A percentile compares a stretch with the other conserved stretches of the same genome.
Evolutionary conservation across 345 rosid species (phyloP).

Genomic region (Heritiera fomes): DNA sequence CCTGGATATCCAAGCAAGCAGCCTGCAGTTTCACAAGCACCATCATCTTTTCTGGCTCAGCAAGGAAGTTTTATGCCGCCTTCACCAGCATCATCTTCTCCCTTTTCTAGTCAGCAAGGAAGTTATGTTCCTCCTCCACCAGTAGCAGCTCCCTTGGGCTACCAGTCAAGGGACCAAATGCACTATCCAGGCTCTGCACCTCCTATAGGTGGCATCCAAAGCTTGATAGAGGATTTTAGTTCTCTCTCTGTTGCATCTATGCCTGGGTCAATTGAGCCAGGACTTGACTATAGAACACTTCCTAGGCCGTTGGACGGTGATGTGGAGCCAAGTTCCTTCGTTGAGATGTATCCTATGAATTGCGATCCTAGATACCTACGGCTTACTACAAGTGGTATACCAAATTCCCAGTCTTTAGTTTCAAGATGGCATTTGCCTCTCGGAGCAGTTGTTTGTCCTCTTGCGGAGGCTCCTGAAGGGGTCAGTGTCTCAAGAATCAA

Average conservation of each 20-base stretch:
- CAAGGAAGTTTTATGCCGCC: constrained; percentile 54
- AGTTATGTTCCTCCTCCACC: constrained; percentile 51
- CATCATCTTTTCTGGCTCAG: constrained; percentile 49
- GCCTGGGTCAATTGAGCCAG: constrained; percentile 83
- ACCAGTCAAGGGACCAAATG: constrained; percentile 53
- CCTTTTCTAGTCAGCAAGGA: constrained; percentile 56
- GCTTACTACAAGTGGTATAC: constrained; percentile 85
- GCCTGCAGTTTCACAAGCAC: constrained; percentile 43
- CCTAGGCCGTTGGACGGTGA: constrained; percentile 98
- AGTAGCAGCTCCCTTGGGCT: constrained; percentile 37
- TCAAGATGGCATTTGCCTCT: constrained; percentile 99
- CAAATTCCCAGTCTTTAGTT: constrained; percentile 83
- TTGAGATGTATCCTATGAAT: constrained; percentile 71
- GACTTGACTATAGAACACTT: constrained; percentile 69
- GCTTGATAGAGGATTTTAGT: constrained; percentile 82
- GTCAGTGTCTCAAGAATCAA: constrained; percentile 47
- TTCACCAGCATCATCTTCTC: constrained; percentile 43
- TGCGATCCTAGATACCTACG: constrained; percentile 82
- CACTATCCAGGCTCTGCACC: constrained; percentile 60
- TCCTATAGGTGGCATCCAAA: constrained; percentile 67
- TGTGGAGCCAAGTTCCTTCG: constrained; percentile 68
- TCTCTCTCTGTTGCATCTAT: constrained; percentile 70
- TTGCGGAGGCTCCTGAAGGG: constrained; percentile 93
- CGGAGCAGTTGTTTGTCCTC: constrained; percentile 99
- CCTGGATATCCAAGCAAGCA: constrained; percentile 68